Conservation (phyloP, 768 basidiomycete genomes). For the Boletus speciosus region DNA sequence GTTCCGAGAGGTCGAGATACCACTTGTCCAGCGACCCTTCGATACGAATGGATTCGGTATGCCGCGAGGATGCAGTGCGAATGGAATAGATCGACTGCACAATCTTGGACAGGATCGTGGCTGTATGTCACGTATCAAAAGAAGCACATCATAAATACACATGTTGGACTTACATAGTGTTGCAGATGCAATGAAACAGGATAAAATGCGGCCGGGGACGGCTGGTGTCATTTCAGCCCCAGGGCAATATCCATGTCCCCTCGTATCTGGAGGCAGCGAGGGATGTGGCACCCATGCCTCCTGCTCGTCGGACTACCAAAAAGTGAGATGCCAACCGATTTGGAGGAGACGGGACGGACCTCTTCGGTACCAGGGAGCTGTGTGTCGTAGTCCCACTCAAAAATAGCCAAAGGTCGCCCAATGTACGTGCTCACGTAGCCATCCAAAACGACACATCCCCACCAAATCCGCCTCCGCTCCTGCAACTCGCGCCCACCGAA, state of each 20-base stretch:
- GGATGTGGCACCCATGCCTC: slow-evolving; percentile 50
- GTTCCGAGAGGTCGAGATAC: slow-evolving; percentile 67
- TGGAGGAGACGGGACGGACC: slow-evolving; percentile 29
- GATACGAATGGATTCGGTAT: slow-evolving; percentile 52
- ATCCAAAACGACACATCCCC: slow-evolving; percentile 74
- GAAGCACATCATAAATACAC: neutral
- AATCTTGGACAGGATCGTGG: slow-evolving; percentile 64
- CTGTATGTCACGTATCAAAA: slow-evolving; percentile 35
- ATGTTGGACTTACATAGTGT: slow-evolving; percentile 51
- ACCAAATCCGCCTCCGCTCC: slow-evolving; percentile 74
- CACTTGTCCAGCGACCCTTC: slow-evolving; percentile 69
- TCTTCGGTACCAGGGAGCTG: slow-evolving; percentile 58
- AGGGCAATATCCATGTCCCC: slow-evolving; percentile 29
- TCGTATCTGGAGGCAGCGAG: slow-evolving; percentile 30
- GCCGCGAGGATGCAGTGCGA: slow-evolving; percentile 50
- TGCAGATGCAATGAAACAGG: slow-evolving; percentile 78
- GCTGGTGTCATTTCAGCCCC: slow-evolving; percentile 18
- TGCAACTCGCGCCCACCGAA: slow-evolving; percentile 63
- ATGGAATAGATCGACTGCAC: slow-evolving; percentile 72
- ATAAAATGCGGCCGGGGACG: slow-evolving; percentile 51
- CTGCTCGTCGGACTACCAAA: slow-evolving; percentile 56
- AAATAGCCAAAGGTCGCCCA: slow-evolving; percentile 72
- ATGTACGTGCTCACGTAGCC: slow-evolving; percentile 79
- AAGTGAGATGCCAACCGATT: neutral
- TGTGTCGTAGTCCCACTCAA: slow-evolving; percentile 75